Conservation (phyloP, 1,284 basidiomycete species). For the Cryptococcus sp. region DNA sequence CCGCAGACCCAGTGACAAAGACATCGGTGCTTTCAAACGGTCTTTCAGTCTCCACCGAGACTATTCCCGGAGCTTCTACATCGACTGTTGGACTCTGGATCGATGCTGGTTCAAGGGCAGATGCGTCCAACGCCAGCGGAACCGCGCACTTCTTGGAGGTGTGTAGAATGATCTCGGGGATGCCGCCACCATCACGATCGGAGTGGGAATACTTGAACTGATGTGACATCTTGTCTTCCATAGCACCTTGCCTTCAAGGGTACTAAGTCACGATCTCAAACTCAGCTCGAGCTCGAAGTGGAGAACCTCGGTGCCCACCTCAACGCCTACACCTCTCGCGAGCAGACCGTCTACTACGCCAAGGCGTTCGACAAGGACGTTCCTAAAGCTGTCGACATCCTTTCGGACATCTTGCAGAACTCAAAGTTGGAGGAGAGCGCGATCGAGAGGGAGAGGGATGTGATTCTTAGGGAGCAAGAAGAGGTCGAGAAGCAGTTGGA, state of each 20-base stretch:
- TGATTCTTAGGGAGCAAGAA: constrained; percentile 96
- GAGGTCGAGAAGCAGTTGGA: constrained; percentile 98
- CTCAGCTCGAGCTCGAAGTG: constrained; percentile 92
- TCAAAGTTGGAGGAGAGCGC: constrained; percentile 88
- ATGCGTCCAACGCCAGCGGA: constrained; percentile 90
- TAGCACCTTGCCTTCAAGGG: constrained; percentile 66
- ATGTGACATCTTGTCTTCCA: neutral
- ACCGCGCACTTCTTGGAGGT: constrained; percentile 98
- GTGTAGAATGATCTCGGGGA: constrained; percentile 20
- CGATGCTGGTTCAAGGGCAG: constrained; percentile 94
- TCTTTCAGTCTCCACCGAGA: constrained; percentile 87
- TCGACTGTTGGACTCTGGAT: constrained; percentile 99
- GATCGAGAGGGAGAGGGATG: constrained; percentile 94
- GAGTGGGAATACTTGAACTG: neutral
- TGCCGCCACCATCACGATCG: neutral
- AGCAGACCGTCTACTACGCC: constrained; percentile 99
- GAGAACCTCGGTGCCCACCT: constrained; percentile 98
- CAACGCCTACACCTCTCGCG: constrained; percentile 97
- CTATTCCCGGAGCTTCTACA: constrained; percentile 91
- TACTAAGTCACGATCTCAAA: constrained; percentile 85
- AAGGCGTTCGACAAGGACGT: constrained; percentile 99
- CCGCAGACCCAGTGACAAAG: constrained; percentile 71
- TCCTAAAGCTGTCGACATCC: constrained; percentile 87
- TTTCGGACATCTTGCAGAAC: constrained; percentile 97
- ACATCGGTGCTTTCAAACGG: constrained; percentile 88